Conservation (phyloP, 2,329 filamentous ascomycete genomes). For the Zelopaecilomyces penicillatus region DNA sequence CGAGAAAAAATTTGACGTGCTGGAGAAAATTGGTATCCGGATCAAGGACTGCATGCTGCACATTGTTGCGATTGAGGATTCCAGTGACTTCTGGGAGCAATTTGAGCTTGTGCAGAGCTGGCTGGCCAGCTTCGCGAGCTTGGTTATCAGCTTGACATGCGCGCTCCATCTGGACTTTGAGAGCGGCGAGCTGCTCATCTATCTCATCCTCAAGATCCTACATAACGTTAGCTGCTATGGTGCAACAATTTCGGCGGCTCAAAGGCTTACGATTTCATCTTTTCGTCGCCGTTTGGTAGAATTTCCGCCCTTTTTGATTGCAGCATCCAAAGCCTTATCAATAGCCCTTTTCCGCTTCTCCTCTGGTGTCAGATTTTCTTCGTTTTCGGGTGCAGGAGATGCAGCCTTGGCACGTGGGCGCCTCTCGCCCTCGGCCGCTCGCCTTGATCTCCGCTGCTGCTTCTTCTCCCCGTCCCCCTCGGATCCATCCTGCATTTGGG, state of each 20-base stretch:
- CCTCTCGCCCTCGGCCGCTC: slow-evolving; percentile 38
- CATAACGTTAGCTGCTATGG: slow-evolving; percentile 13
- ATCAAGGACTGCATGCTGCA: slow-evolving; percentile 77
- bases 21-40: slow-evolving; percentile 93
- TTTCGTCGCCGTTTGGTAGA: slow-evolving; percentile 63
- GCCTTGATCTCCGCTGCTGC: slow-evolving; percentile 39
- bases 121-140: slow-evolving; percentile 68
- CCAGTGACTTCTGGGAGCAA: slow-evolving; percentile 85
- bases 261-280: slow-evolving; percentile 68
- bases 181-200: slow-evolving; percentile 79
- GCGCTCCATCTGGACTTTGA: slow-evolving; percentile 83
- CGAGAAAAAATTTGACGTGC: slow-evolving; percentile 93
- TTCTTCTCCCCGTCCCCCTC: slow-evolving; percentile 35
- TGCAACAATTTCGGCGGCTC: not conserved
- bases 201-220: slow-evolving; percentile 85
- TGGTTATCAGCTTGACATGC: slow-evolving; percentile 82
- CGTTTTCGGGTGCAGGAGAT: slow-evolving; percentile 56
- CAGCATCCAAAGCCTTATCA: slow-evolving; percentile 79
- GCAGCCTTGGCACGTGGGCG: slow-evolving; percentile 36
- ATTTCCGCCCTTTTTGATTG: slow-evolving; percentile 64
- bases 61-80: slow-evolving; percentile 80
- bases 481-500: slow-evolving; percentile 37
- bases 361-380: slow-evolving; percentile 74
- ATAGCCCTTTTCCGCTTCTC: slow-evolving; percentile 77
- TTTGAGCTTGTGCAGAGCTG: slow-evolving; percentile 87